A percentile compares a stretch with the other conserved stretches of the same genome.
These are phyloP conservation scores for Berkeleyomyces basicola DNA, from an alignment of 2,329 filamentous ascomycete species.

Conservation along the genomic window DNA sequence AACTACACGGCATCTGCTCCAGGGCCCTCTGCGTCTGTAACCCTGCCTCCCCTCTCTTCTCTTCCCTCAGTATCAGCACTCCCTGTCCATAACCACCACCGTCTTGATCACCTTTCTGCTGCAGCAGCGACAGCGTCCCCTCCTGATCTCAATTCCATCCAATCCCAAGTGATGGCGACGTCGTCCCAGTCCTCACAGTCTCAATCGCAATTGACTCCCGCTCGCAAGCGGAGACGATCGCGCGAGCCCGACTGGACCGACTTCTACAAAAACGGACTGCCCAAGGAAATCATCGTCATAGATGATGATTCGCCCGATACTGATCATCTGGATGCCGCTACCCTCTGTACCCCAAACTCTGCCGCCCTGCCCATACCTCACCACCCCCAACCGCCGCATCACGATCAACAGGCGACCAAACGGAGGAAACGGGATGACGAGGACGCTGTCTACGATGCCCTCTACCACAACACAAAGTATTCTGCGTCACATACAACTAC, in stretches of 20 bases:
- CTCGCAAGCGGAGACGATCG: constrained; percentile 37
- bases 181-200: constrained; percentile 16
- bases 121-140: constrained; percentile 4
- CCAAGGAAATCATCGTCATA: constrained; percentile 69
- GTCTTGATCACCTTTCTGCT: constrained; percentile 2
- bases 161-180: constrained; percentile 9
- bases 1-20: constrained; percentile 3
- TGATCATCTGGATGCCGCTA: constrained; percentile 20
- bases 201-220: neutral
- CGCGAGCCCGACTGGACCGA: constrained; percentile 59
- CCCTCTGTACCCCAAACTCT: constrained; percentile 16
- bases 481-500: constrained; percentile 57
- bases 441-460: constrained; percentile 38
- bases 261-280: constrained; percentile 70
- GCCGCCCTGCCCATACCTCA: constrained; percentile 16
- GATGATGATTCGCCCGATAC: constrained; percentile 54
- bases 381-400: constrained; percentile 11
- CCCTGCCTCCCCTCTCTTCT: constrained; percentile 21
- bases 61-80: constrained; percentile 9
- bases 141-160: constrained; percentile 6
- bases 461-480: constrained; percentile 55
- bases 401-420: constrained; percentile 44
- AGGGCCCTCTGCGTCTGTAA: constrained; percentile 23
- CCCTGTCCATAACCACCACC: constrained; percentile 7
- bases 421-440: constrained; percentile 52